These are phyloP conservation scores for Lachancea quebecensis DNA, from an alignment of 805 yeast genomes.

Conservation along the genomic window DNA sequence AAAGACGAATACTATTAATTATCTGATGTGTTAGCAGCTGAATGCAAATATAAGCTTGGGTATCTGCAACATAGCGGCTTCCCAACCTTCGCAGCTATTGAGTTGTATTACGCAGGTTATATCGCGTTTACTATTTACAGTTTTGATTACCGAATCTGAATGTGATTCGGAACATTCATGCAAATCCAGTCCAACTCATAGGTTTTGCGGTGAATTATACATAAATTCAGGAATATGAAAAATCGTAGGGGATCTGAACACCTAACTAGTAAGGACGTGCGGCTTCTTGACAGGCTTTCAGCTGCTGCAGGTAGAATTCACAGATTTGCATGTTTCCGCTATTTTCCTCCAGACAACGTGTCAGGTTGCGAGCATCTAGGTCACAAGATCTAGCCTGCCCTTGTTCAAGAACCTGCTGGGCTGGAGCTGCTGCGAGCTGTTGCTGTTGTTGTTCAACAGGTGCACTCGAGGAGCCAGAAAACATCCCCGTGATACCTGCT, in stretches of 20 bases:
- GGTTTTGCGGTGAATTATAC: neutral
- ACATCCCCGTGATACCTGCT: slow-evolving; percentile 85
- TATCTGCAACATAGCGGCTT: no score
- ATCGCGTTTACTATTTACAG: neutral
- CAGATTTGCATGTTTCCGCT: slow-evolving; percentile 95
- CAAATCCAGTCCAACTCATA: neutral
- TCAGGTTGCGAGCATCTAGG: slow-evolving; percentile 87
- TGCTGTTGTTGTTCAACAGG: slow-evolving; percentile 42
- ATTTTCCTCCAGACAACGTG: slow-evolving; percentile 91
- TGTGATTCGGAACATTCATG: neutral
- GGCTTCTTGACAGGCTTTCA: slow-evolving; percentile 96
- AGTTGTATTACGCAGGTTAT: no score
- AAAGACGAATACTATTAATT: no score
- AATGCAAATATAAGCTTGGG: no score
- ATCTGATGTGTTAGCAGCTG: no score
- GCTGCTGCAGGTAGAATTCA: slow-evolving; percentile 93
- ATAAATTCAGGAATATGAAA: neutral
- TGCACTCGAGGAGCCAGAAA: slow-evolving; percentile 63
- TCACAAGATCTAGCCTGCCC: slow-evolving; percentile 65
- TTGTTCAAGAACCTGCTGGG: slow-evolving; percentile 31
- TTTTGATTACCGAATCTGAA: neutral
- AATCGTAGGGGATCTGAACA: neutral
- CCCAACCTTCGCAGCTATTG: no score
- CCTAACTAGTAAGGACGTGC: slow-evolving; percentile 62
- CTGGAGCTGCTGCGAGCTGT: slow-evolving; percentile 29